A percentile compares a stretch with the other conserved stretches of the same genome.
Evolutionary conservation across 2,329 filamentous ascomycete genomes (phyloP).

Genomic region (Ophiocordyceps camponoti-floridani): DNA sequence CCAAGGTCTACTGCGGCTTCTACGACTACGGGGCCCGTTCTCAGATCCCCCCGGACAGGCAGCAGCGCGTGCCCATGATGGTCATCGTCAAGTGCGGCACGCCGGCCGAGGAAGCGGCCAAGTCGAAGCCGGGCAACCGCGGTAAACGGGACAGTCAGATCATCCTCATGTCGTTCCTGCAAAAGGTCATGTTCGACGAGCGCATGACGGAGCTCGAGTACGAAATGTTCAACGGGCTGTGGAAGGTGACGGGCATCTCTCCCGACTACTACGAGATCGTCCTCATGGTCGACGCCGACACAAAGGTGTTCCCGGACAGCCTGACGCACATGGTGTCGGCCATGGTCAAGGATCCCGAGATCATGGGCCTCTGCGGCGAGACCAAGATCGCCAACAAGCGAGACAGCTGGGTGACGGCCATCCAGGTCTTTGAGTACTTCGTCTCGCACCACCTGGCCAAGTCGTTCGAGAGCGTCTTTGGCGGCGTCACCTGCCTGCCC

Average conservation of each 20-base stretch:
- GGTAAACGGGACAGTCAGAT: conserved; percentile 99
- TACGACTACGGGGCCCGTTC: conserved; percentile 86
- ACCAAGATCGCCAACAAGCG: conserved; percentile 99
- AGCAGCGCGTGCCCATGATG: conserved; percentile 97
- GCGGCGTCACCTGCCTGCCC: conserved; percentile 94
- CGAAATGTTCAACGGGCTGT: conserved; percentile 98
- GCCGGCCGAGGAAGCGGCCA: conserved; percentile 54
- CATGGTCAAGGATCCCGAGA: conserved; percentile 97
- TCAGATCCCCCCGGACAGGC: conserved; percentile 63
- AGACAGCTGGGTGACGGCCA: conserved; percentile 86
- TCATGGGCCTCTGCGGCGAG: conserved; percentile 97
- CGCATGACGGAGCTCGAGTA: conserved; percentile 98
- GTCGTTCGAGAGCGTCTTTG: conserved; percentile 95
- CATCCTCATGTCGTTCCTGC: conserved; percentile 96
- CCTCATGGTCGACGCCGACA: conserved; percentile 98
- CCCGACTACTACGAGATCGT: conserved; percentile 96
- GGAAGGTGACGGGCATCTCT: conserved; percentile 96
- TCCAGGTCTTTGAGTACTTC: conserved; percentile 99
- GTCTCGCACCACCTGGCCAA: conserved; percentile 95
- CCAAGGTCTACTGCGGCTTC: conserved; percentile 93
- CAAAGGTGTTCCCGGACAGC: conserved; percentile 96
- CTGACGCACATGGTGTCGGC: conserved; percentile 97
- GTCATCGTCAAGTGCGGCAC: conserved; percentile 91
- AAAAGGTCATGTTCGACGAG: conserved; percentile 99
- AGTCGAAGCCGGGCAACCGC: conserved; percentile 85